Evolutionary conservation across 192 early-diverging fungal genomes (phyloP), one percentile per base, ranked within the genome.

Genomic region (Pecoramyces ruminantium): DNA sequence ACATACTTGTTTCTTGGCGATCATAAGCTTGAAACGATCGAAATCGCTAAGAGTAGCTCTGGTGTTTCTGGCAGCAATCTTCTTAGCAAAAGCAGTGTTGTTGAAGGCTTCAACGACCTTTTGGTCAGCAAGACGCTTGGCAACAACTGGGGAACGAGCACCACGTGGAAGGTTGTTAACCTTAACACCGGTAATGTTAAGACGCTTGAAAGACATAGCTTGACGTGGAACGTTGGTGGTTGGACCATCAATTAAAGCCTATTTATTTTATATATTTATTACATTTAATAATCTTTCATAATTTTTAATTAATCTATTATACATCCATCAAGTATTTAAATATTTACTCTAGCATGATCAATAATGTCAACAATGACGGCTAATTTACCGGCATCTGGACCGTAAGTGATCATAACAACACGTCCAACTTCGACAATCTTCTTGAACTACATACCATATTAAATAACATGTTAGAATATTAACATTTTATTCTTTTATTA

Each of bases 351-450:
- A 89, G 93, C 95, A 93, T 99, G 97, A 91, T 99, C 98, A 85
- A 99, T 93, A 86, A 99, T 97, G 87, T 98, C 98, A 81, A 98
- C 94, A 88, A 99, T 94, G 85, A 96, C 94, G 86, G 97, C 97
- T 83, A 98, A 92, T 91, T 99, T 98, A 85, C 96, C 96, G 86
- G 93, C 92, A 87, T 97, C 92, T 83, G 91, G 88, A 83, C 98
- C 98, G 90, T 93, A 91, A 90, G 93, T 97, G 85, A 99, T 85
- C 83, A 97, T 90, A 86, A 99, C 96, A 80, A 99, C 95, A 88
- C 97, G 96, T 86, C 97, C 97, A 88, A 98, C 94, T 89, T 99
- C 95, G 87, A 98, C 96, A 87, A 93, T 91, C 88, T 93, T 93
- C 87, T 94, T 92, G 90, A 95, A 96, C 51, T 67, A n/a, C 42